phyloP scores from a whole-genome alignment of 2,329 filamentous ascomycete genomes.

The Fusarium goolgardi region DNA sequence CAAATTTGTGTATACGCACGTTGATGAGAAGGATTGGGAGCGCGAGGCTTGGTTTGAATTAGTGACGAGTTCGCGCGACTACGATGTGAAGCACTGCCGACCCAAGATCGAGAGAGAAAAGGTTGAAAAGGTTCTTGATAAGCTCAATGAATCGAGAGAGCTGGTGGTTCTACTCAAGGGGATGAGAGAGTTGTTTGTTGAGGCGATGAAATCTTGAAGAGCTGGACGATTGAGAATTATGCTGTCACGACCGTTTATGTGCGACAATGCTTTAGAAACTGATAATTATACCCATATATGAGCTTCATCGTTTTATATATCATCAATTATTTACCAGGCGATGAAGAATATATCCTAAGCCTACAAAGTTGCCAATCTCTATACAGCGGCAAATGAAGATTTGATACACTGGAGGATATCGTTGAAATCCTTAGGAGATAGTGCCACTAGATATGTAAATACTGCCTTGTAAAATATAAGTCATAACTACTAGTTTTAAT shows the following conservation, averaged over 20 bases:
- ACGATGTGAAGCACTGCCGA: conserved; percentile 82
- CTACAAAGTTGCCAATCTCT: not conserved
- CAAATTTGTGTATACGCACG: conserved; percentile 88
- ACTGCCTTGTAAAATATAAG: not conserved
- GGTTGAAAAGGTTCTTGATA: conserved; percentile 80
- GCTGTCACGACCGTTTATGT: conserved; percentile 27
- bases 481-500: not conserved
- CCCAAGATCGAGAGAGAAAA: conserved; percentile 85
- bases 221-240: not conserved
- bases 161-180: conserved; percentile 79
- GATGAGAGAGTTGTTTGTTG: conserved; percentile 83
- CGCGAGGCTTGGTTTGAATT: conserved; percentile 95
- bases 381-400: not conserved
- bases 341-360: not conserved
- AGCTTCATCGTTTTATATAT: not conserved
- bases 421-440: not conserved
- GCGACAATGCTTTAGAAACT: conserved; percentile 12
- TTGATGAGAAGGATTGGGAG: conserved; percentile 89
- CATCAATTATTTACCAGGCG: not conserved
- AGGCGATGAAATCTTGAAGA: conserved; percentile 67
- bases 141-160: conserved; percentile 83
- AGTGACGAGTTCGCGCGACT: conserved; percentile 82
- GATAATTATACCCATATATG: conserved; percentile 17
- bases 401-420: not conserved
- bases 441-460: not conserved